Conservation (phyloP, 257 asterid genomes). For the Jacaranda mimosifolia region DNA sequence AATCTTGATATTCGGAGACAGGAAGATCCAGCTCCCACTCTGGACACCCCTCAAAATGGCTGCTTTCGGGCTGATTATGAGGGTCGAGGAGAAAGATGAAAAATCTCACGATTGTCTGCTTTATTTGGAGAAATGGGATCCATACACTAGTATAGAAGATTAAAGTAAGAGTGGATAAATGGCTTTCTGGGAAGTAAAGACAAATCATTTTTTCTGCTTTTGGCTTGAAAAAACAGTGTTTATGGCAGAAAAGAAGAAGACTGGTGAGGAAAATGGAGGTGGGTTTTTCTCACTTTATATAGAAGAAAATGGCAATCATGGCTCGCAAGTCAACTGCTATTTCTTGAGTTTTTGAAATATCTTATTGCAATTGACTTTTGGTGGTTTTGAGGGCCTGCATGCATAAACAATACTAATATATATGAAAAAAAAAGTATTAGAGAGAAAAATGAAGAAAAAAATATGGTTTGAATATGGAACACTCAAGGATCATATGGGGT, state of each 20-base stretch:
- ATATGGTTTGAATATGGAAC: conserved; percentile 27
- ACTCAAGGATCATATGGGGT: conserved; percentile 32
- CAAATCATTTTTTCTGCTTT: conserved; percentile 42
- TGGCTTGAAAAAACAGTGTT: not conserved
- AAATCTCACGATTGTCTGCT: not conserved
- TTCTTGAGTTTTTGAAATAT: conserved; percentile 13
- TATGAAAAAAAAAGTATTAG: not conserved
- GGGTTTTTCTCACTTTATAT: conserved; percentile 10
- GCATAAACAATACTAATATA: not conserved
- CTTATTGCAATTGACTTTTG: conserved; percentile 44
- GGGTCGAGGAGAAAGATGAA: conserved; percentile 47
- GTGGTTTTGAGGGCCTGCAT: conserved; percentile 26
- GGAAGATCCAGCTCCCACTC: conserved; percentile 48
- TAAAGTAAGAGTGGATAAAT: conserved; percentile 27
- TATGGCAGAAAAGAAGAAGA: not conserved
- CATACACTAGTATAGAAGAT: conserved; percentile 36
- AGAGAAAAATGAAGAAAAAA: not conserved
- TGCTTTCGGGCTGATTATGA: conserved; percentile 34
- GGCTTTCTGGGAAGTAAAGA: conserved; percentile 31
- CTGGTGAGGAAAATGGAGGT: not conserved
- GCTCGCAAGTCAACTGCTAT: conserved; percentile 41
- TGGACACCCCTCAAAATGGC: not conserved
- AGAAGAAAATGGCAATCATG: conserved; percentile 3
- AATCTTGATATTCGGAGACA: conserved; percentile 24
- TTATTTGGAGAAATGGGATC: conserved; percentile 37